Conservation (phyloP, 1,284 basidiomycete species). For the Earliella scabrosa region DNA sequence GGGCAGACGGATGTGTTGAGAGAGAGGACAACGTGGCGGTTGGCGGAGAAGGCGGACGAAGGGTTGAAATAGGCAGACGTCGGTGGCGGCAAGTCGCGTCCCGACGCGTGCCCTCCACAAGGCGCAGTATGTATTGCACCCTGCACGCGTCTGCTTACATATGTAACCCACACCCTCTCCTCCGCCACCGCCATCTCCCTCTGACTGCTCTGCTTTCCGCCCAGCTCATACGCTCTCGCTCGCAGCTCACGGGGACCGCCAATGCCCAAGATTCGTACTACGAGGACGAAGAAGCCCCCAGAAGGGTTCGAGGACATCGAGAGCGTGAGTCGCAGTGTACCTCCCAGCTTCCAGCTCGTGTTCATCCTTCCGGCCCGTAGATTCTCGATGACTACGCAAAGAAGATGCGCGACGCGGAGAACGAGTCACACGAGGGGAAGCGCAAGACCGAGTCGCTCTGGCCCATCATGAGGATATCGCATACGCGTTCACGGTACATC, state of each 20-base stretch:
- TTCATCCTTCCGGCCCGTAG: constrained; percentile 41
- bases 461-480: constrained; percentile 98
- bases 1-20: background rate
- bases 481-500: constrained; percentile 94
- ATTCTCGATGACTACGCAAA: constrained; percentile 94
- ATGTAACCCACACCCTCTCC: constrained; percentile 17
- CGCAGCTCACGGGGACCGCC: no score
- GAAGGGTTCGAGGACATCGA: constrained; percentile 99
- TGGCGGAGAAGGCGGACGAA: background rate
- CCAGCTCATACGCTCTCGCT: background rate
- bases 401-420: constrained; percentile 98
- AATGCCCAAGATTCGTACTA: constrained; percentile 98
- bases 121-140: background rate
- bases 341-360: background rate
- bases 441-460: constrained; percentile 96
- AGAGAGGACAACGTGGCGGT: constrained; percentile 15
- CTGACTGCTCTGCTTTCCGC: background rate
- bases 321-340: constrained; percentile 49
- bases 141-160: constrained; percentile 14
- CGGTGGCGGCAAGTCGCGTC: constrained; percentile 23
- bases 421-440: constrained; percentile 97
- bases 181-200: constrained; percentile 1
- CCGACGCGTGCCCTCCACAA: constrained; percentile 26
- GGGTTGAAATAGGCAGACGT: constrained; percentile 22
- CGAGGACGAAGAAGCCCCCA: constrained; percentile 93